Percentiles rank a stretch among this genome's conserved stretches.
Evolutionary conservation across 2,329 filamentous ascomycete species (phyloP).

Genomic region (Parastagonospora nodorum): DNA sequence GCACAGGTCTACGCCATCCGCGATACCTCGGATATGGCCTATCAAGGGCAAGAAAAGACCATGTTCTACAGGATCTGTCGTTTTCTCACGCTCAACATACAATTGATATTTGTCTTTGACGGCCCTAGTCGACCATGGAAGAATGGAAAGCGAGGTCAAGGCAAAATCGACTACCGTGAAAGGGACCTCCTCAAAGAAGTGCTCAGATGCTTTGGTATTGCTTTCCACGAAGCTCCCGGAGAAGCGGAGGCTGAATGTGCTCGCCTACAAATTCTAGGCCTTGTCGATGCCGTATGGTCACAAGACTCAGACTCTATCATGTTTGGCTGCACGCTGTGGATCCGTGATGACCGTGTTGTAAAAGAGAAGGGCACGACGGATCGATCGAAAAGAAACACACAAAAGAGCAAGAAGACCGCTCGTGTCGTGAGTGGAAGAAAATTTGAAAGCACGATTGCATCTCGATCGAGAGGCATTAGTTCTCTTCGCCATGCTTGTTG

Average conservation of each 20-base stretch:
- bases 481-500: conserved; percentile 48
- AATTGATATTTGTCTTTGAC: conserved; percentile 61
- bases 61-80: conserved; percentile 51
- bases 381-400: conserved; percentile 35
- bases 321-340: conserved; percentile 53
- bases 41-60: conserved; percentile 50
- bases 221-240: conserved; percentile 52
- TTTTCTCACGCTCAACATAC: conserved; percentile 56
- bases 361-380: conserved; percentile 25
- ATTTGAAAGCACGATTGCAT: conserved; percentile 21
- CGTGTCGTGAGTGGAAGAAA: conserved; percentile 37
- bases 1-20: conserved; percentile 43
- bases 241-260: conserved; percentile 58
- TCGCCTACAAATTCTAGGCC: conserved; percentile 47
- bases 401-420: conserved; percentile 37
- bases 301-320: conserved; percentile 55
- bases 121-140: conserved; percentile 53
- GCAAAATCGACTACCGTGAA: conserved; percentile 41
- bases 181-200: conserved; percentile 42
- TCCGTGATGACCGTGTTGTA: conserved; percentile 41
- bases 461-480: conserved; percentile 46
- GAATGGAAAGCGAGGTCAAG: conserved; percentile 32
- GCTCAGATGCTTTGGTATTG: conserved; percentile 48
- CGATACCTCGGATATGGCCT: conserved; percentile 38
- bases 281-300: conserved; percentile 57